Base-by-base conservation (phyloP, 129 eudicot genomes). In the Deinandra increscens region DNA sequence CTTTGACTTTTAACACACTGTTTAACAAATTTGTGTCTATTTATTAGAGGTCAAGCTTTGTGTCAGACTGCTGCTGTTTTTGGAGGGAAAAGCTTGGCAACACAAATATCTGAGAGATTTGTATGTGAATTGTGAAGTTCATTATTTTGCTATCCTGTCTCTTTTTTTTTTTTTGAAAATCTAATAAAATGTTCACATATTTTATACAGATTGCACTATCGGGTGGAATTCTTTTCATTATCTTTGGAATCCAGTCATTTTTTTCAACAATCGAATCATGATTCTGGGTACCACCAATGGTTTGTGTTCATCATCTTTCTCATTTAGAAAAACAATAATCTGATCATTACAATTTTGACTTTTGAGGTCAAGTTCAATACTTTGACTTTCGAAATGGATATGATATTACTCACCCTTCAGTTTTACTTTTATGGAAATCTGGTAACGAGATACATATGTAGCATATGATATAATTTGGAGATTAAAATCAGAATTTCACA, bases 61-160 rank as follows among this genome's bases (percentile, higher is more conserved):
- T 91, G 97, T 70, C 87, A 88, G 44, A 82, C 81, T 60, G 96
- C 93, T 81, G 97, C 93, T 48, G 94, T 88, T 23, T 60, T 88
- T 42, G 96, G 93, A 69, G 97, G 97, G 73, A 91, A 91, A 78
- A 91, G 87, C 69, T 80, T 91, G 77, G 97, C 96, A 68, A 75
- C 79, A 17, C 87, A 82, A 74, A 88, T 85, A 81, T 85, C 90
- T 17, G 90, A 87, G 75, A 85, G 73, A 82, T 59, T 87, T 46
- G 97, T 87, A 77, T 13, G 75, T 77, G 37, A 29, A 9, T 74
- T 13, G 75, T 77, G 37, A 29, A 9, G 18, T 0, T 71, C 75
- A 15, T 20, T 12, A 39, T 26, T 34, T 70, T 22, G 6, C 41
- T 4, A 12, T 19, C 5, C 1, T 18, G 23, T 42, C 5, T 38